Evolutionary conservation across 495 filamentous ascomycete species (phyloP).

Genomic region (Apodospora peruviana): DNA sequence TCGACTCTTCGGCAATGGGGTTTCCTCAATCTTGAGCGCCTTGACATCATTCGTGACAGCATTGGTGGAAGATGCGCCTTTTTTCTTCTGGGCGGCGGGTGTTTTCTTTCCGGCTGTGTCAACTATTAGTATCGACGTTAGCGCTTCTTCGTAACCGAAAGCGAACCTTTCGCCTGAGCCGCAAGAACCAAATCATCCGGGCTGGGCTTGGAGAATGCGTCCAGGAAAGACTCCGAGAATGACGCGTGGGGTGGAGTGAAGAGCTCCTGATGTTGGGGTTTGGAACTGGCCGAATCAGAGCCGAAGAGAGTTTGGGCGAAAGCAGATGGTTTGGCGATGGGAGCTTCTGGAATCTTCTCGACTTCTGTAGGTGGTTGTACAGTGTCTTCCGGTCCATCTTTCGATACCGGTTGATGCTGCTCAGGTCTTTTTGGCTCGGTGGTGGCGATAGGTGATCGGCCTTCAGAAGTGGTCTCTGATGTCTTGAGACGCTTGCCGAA

Average conservation of each 20-base stretch:
- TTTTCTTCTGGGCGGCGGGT: conserved; percentile 29
- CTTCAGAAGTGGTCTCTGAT: conserved; percentile 16
- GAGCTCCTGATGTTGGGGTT: conserved; percentile 32
- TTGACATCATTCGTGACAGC: conserved; percentile 46
- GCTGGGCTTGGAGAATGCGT: conserved; percentile 83
- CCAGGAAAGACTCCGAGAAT: conserved; percentile 27
- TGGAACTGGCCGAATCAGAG: conserved; percentile 13
- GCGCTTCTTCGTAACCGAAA: conserved; percentile 33
- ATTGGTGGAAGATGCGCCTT: conserved; percentile 16
- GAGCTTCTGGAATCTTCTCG: background rate
- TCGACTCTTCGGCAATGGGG: conserved; percentile 72
- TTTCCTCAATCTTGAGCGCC: conserved; percentile 60
- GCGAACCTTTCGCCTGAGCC: conserved; percentile 89
- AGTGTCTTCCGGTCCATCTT: no score
- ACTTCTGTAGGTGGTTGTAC: background rate
- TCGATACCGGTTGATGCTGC: background rate
- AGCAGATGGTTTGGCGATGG: conserved; percentile 46
- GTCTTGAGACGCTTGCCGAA: conserved; percentile 28
- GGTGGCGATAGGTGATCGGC: conserved; percentile 10
- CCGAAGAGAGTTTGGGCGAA: conserved; percentile 69
- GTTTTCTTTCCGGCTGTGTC: conserved; percentile 42
- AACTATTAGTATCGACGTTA: conserved; percentile 37
- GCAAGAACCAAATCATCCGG: conserved; percentile 86
- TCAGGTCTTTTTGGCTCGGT: conserved; percentile 10
- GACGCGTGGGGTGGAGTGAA: conserved; percentile 50